These are phyloP conservation scores for Pseudogymnoascus destructans DNA, from an alignment of 2,329 filamentous ascomycete species.

Conservation along the genomic window DNA sequence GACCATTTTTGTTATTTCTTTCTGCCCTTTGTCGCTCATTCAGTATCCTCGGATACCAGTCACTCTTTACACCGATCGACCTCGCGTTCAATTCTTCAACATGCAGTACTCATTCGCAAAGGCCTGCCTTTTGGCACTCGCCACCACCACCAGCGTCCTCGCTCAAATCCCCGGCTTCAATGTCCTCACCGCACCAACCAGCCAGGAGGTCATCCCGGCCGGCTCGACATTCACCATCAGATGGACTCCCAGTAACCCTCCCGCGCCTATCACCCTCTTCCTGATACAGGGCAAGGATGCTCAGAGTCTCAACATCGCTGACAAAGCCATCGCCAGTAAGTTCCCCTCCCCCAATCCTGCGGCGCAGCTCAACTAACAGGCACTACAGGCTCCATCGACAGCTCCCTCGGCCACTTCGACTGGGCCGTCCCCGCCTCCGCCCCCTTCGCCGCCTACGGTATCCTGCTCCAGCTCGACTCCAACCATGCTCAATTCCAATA, in stretches of 20 bases:
- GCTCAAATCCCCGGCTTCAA: constrained; percentile 46
- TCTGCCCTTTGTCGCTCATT: neutral
- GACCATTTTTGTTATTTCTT: neutral
- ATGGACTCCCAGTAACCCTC: constrained; percentile 32
- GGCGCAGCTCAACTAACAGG: constrained; percentile 9
- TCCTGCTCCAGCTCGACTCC: constrained; percentile 39
- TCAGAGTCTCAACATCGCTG: constrained; percentile 29
- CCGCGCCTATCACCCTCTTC: constrained; percentile 41
- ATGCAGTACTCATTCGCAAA: constrained; percentile 4
- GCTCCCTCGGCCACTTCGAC: constrained; percentile 32
- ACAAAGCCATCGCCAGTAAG: constrained; percentile 38
- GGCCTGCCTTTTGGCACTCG: constrained; percentile 22
- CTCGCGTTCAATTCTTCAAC: neutral
- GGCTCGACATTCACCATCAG: constrained; percentile 38
- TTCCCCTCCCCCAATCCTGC: neutral
- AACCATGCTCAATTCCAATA: constrained; percentile 43
- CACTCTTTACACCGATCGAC: constrained; percentile 1
- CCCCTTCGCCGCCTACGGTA: constrained; percentile 39
- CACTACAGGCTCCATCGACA: constrained; percentile 34
- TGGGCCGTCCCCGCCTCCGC: constrained; percentile 39
- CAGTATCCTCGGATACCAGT: constrained; percentile 9
- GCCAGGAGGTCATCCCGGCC: constrained; percentile 33
- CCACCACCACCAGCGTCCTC: constrained; percentile 35
- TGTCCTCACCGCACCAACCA: constrained; percentile 35
- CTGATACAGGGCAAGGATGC: constrained; percentile 32